phyloP scores from a whole-genome alignment of 306 rosid species.

The Begonia peltatifolia region DNA sequence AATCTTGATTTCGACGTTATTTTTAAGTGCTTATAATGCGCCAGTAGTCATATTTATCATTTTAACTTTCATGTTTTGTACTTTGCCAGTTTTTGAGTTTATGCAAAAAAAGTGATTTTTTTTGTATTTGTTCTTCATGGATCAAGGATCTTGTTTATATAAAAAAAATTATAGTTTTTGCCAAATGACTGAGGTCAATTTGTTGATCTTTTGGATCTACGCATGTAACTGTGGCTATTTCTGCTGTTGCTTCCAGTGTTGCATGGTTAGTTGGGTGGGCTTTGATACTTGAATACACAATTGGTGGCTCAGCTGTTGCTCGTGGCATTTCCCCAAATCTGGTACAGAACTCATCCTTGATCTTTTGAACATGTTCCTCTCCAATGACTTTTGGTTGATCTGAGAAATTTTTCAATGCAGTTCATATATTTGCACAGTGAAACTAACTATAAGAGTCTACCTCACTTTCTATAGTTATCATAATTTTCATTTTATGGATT shows the following conservation, averaged over 20 bases:
- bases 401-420: background rate
- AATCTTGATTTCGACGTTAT: too few species aligned
- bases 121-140: too few species aligned
- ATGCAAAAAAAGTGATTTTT: too few species aligned
- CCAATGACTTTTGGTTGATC: background rate
- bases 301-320: conserved; percentile 81
- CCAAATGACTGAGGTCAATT: too few species aligned
- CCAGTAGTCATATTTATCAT: too few species aligned
- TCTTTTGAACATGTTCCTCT: background rate
- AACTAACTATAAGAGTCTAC: background rate
- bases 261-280: conserved; percentile 99
- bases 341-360: conserved; percentile 24
- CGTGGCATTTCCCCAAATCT: conserved; percentile 89
- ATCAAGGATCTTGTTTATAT: too few species aligned
- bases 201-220: too few species aligned
- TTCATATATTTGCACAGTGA: background rate
- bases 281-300: conserved; percentile 72
- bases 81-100: too few species aligned
- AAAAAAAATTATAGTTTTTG: too few species aligned
- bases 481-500: background rate
- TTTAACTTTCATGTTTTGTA: too few species aligned
- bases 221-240: too few species aligned
- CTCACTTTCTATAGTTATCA: background rate
- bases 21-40: too few species aligned
- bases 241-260: conserved; percentile 34